These are phyloP conservation scores for Erysiphe pulchra DNA, from an alignment of 2,329 filamentous ascomycete species.

Conservation along the genomic window DNA sequence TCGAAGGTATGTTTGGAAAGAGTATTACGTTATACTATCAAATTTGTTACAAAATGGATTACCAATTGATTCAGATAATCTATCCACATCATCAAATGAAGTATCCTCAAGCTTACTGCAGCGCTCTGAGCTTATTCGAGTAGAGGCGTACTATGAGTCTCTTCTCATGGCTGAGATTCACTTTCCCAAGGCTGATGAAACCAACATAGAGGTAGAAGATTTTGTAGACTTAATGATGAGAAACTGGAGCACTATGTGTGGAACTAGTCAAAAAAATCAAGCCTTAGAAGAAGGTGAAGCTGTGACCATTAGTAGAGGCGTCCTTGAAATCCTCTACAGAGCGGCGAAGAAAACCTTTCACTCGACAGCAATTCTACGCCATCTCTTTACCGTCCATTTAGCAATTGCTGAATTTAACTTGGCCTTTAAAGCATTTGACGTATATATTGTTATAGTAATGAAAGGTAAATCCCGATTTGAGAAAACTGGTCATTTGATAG, in stretches of 20 bases:
- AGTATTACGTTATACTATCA: slow-evolving; percentile 63
- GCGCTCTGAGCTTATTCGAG: slow-evolving; percentile 49
- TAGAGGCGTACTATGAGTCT: slow-evolving; percentile 57
- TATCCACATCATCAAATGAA: slow-evolving; percentile 18
- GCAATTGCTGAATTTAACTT: slow-evolving; percentile 78
- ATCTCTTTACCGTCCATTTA: slow-evolving; percentile 70
- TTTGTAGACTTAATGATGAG: slow-evolving; percentile 57
- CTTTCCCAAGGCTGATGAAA: slow-evolving; percentile 65
- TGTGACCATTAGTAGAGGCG: slow-evolving; percentile 43
- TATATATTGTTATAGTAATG: slow-evolving; percentile 70
- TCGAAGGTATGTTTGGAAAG: slow-evolving; percentile 50
- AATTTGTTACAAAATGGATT: slow-evolving; percentile 43
- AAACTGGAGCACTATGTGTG: slow-evolving; percentile 69
- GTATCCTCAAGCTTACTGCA: slow-evolving; percentile 35
- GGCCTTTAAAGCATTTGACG: slow-evolving; percentile 72
- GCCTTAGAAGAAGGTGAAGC: slow-evolving; percentile 67
- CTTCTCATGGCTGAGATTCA: slow-evolving; percentile 52
- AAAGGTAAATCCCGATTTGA: slow-evolving; percentile 63
- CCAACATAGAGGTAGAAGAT: slow-evolving; percentile 52
- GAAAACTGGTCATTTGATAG: slow-evolving; percentile 47
- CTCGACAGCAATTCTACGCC: slow-evolving; percentile 65
- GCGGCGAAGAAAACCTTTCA: slow-evolving; percentile 87
- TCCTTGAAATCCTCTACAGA: slow-evolving; percentile 72
- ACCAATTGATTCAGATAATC: slow-evolving; percentile 25
- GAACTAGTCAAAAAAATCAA: slow-evolving; percentile 52